Evolutionary conservation across 2,329 filamentous ascomycete genomes (phyloP), one percentile per base, ranked within the genome.

Genomic region (Gremmenia infestans): DNA sequence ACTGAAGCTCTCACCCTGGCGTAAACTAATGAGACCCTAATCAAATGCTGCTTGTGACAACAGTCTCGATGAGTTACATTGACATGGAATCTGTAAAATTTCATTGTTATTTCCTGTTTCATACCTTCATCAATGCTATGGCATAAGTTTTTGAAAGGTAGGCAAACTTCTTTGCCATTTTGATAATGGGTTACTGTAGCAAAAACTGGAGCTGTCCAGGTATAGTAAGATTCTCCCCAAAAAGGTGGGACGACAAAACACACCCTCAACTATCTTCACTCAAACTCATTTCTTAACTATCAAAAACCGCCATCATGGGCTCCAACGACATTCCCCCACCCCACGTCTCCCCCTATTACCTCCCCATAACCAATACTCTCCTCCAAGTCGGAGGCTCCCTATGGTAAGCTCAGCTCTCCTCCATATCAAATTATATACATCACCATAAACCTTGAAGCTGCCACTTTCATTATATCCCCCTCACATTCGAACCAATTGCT

Each of bases 351-450:
- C 36, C 57, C 7, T 43, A 57, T 32, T 51, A 54, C 47, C 17
- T 62, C 9, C 55, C 58, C 1, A 45, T 60, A 28, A 54, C 54
- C 12, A 60, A 59, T 23, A 15, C 39, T 4, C 49, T 62, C 28
- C 58, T 65, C 37, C 60, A 63, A 58, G 42, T 56, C 37, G 64
- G 64, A 37, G 64, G 64, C n/a, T 35, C 42, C 6, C 54, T 64
- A 12, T 66, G 63, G 28, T 32, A 32, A 32, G 28, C 28, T 28
- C 28, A 11, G 28, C 28, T 32, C 28, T 32, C 28, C 25, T 28
- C 5, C 25, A 28, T 28, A 9, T 7, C 25, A 8, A 9, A 28
- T 28, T 8, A 28, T 28, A 8, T 28, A 28, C 7, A 28, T 2
- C 7, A 28, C 25, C 8, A 28, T 9, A 23, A 8, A 5, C 25